These are phyloP conservation scores for Chlorella sp. DNA, from an alignment of 139 green algal genomes.

Conservation along the genomic window DNA sequence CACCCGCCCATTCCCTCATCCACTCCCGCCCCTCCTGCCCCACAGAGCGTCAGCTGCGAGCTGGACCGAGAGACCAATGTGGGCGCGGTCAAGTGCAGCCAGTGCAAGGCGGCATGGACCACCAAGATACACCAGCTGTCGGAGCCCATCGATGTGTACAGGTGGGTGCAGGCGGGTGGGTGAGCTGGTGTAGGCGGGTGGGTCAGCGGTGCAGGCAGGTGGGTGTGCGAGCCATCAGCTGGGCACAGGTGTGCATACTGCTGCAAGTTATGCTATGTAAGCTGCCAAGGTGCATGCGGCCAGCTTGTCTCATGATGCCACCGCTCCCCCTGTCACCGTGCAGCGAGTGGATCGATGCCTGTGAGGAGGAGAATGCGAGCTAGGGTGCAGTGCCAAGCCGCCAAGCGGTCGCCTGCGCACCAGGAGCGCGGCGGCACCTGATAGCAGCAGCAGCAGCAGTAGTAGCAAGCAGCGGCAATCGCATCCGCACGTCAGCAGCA, in stretches of 20 bases:
- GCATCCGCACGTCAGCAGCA: too few relatives aligned
- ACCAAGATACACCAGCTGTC: constrained; percentile 56
- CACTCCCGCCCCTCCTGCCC: too few relatives aligned
- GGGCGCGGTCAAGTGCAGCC: constrained; percentile 42
- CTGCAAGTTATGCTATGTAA: too few relatives aligned
- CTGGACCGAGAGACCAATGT: constrained; percentile 60
- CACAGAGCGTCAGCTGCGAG: constrained; percentile 58
- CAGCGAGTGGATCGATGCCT: constrained; percentile 72
- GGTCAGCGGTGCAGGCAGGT: not conserved
- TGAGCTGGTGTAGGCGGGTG: too few relatives aligned
- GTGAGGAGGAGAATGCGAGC: constrained; percentile 45
- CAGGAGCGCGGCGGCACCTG: too few relatives aligned
- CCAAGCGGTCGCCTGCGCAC: too few relatives aligned
- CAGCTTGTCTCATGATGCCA: too few relatives aligned
- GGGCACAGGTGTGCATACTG: not conserved
- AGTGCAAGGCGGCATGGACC: constrained; percentile 45
- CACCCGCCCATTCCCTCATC: constrained; percentile 9
- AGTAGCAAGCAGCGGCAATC: too few relatives aligned
- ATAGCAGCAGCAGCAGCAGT: too few relatives aligned
- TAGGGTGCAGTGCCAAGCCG: not conserved
- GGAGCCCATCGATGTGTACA: constrained; percentile 70
- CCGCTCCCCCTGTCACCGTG: too few relatives aligned
- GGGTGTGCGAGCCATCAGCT: too few relatives aligned
- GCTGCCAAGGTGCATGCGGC: too few relatives aligned
- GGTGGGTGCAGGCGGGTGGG: constrained; percentile 10